Evolutionary conservation across 257 asterid species (phyloP).

Genomic region (Jacaranda copaia): DNA sequence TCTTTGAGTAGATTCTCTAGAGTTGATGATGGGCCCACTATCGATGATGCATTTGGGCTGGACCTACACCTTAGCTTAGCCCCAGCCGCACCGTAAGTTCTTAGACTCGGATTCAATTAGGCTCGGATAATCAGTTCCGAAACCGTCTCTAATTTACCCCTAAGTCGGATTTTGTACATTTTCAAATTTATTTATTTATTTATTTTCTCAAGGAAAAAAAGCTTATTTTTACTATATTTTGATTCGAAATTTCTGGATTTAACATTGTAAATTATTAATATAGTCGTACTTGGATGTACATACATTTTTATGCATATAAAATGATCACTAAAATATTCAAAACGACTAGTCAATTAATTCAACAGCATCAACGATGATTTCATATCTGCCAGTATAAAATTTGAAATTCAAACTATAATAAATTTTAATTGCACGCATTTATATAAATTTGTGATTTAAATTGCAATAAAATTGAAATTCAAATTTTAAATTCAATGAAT

Average conservation of each 20-base stretch:
- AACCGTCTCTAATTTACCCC: conserved; percentile 32
- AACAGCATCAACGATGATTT: no score
- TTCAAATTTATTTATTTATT: conserved; percentile 58
- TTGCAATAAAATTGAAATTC: no score
- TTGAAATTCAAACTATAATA: no score
- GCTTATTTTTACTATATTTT: neutral
- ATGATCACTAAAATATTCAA: conserved; percentile 3
- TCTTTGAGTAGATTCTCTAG: conserved; percentile 75
- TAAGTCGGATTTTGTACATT: conserved; percentile 52
- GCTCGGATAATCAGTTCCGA: conserved; percentile 16
- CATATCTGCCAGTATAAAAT: no score
- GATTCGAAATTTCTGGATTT: conserved; percentile 22
- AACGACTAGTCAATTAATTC: neutral
- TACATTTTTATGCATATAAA: conserved; percentile 30
- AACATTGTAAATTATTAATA: conserved; percentile 35
- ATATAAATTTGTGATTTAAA: no score
- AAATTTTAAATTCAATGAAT: no score
- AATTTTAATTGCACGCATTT: no score
- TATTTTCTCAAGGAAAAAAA: conserved; percentile 37
- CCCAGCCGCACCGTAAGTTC: conserved; percentile 75
- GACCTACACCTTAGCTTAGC: conserved; percentile 93
- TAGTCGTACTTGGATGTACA: conserved; percentile 40
- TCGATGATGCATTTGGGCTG: conserved; percentile 82
- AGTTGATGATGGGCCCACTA: conserved; percentile 60
- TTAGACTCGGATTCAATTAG: neutral